These are phyloP conservation scores for Crassisporium funariophilum DNA, from an alignment of 768 basidiomycete species.

Conservation along the genomic window DNA sequence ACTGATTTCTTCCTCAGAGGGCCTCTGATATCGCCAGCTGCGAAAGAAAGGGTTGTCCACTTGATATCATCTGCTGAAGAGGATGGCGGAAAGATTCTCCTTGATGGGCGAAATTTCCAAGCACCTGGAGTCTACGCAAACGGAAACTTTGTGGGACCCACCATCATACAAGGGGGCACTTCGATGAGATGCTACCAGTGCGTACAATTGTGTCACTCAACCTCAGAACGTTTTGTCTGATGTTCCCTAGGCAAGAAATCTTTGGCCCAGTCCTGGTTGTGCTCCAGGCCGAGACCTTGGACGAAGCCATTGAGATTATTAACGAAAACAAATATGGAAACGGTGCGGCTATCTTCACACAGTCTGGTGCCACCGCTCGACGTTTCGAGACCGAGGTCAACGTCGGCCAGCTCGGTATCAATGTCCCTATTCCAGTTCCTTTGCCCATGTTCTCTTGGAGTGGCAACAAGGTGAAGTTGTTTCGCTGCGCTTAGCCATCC, in stretches of 20 bases:
- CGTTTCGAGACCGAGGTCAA: conserved; percentile 90
- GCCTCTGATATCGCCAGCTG: conserved; percentile 79
- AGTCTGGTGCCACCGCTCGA: conserved; percentile 92
- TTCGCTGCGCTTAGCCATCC: neutral
- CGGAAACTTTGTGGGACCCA: conserved; percentile 96
- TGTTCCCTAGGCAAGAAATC: conserved; percentile 75
- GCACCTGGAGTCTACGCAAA: conserved; percentile 71
- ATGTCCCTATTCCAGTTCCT: conserved; percentile 92
- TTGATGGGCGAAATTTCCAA: conserved; percentile 77
- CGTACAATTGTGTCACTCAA: conserved; percentile 23
- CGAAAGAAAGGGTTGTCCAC: conserved; percentile 74
- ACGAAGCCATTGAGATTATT: conserved; percentile 88
- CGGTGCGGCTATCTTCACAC: conserved; percentile 94
- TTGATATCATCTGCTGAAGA: conserved; percentile 74
- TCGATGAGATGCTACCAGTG: conserved; percentile 89
- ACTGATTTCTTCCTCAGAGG: conserved; percentile 44
- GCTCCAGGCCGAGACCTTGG: conserved; percentile 77
- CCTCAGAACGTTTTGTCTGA: neutral
- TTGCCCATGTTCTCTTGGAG: conserved; percentile 95
- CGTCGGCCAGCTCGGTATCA: conserved; percentile 92
- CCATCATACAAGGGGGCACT: conserved; percentile 81
- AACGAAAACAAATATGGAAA: conserved; percentile 93
- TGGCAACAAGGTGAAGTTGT: conserved; percentile 72
- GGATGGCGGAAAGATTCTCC: conserved; percentile 83
- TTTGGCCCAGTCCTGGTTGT: conserved; percentile 90